These are phyloP conservation scores for Ceriops decandra DNA, from an alignment of 345 rosid species.

Conservation along the genomic window DNA sequence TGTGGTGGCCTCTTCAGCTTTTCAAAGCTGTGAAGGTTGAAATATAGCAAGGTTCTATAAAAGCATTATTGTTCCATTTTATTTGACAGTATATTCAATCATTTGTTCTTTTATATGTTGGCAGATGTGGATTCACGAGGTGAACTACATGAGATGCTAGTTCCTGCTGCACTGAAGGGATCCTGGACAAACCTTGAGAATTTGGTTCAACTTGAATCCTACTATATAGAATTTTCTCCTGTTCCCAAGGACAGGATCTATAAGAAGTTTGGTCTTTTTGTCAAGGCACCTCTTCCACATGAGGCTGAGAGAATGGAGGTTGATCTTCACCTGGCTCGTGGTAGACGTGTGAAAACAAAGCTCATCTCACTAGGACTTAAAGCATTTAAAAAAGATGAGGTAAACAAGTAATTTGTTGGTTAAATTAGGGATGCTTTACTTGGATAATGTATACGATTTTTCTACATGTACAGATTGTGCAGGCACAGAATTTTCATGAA, in stretches of 20 bases:
- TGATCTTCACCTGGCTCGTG: slow-evolving; percentile 82
- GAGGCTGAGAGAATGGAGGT: slow-evolving; percentile 75
- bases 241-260: slow-evolving; percentile 72
- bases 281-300: slow-evolving; percentile 65
- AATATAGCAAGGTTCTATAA: slow-evolving; percentile 9
- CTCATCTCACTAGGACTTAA: slow-evolving; percentile 46
- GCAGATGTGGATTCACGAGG: slow-evolving; percentile 54
- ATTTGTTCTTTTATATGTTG: slow-evolving; percentile 26
- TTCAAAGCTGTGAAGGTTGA: slow-evolving; percentile 53
- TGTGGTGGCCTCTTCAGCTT: slow-evolving; percentile 31
- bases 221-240: slow-evolving; percentile 61
- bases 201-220: slow-evolving; percentile 40
- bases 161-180: slow-evolving; percentile 57
- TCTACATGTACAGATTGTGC: slow-evolving; percentile 48
- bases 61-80: slow-evolving; percentile 8
- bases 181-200: slow-evolving; percentile 44
- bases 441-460: slow-evolving; percentile 9
- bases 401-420: slow-evolving; percentile 22
- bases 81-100: not conserved
- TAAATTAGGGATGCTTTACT: slow-evolving; percentile 10
- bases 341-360: slow-evolving; percentile 64
- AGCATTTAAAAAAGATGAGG: slow-evolving; percentile 57
- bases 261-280: slow-evolving; percentile 69
- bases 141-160: slow-evolving; percentile 72
- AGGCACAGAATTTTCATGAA: slow-evolving; percentile 71